Evolutionary conservation across 2,329 filamentous ascomycete species (phyloP).

Genomic region (Cercospora nicotianae): DNA sequence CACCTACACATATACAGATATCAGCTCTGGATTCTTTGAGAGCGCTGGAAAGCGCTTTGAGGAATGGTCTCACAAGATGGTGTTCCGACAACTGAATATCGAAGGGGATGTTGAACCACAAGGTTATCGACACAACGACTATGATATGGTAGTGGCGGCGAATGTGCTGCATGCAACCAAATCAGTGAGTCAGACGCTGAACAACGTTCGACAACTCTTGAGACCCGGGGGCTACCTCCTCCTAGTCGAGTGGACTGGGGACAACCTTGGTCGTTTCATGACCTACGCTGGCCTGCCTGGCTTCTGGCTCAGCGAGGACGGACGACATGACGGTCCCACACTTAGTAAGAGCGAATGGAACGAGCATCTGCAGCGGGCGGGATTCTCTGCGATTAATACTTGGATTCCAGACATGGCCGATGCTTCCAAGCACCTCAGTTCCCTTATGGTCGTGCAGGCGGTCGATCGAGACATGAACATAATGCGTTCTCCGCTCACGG

Average conservation of each 20-base stretch:
- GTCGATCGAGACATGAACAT: slow-evolving; percentile 4
- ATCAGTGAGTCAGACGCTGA: slow-evolving; percentile 21
- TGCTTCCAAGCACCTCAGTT: slow-evolving; percentile 2
- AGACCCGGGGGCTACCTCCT: slow-evolving; percentile 32
- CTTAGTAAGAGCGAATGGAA: slow-evolving; percentile 36
- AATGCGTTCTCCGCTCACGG: slow-evolving; percentile 4
- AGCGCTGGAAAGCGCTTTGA: slow-evolving; percentile 37
- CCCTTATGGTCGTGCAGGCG: slow-evolving; percentile 8
- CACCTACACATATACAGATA: slow-evolving; percentile 51
- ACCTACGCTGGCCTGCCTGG: slow-evolving; percentile 7
- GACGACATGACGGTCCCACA: slow-evolving; percentile 31
- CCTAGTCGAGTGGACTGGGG: slow-evolving; percentile 21
- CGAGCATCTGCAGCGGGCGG: slow-evolving; percentile 30
- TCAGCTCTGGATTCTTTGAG: slow-evolving; percentile 46
- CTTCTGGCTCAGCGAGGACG: slow-evolving; percentile 31
- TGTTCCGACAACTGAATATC: slow-evolving; percentile 37
- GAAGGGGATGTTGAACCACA: slow-evolving; percentile 36
- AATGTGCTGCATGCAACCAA: slow-evolving; percentile 31
- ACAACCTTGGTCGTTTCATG: slow-evolving; percentile 2
- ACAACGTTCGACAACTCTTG: slow-evolving; percentile 29
- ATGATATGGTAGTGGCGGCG: slow-evolving; percentile 31
- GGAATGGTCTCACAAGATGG: slow-evolving; percentile 32
- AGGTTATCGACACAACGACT: slow-evolving; percentile 41
- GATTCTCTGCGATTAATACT: slow-evolving; percentile 38
- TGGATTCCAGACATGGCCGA: slow-evolving; percentile 13